Conservation (phyloP, 1,284 basidiomycete genomes). For the Takashimella koratensis region DNA sequence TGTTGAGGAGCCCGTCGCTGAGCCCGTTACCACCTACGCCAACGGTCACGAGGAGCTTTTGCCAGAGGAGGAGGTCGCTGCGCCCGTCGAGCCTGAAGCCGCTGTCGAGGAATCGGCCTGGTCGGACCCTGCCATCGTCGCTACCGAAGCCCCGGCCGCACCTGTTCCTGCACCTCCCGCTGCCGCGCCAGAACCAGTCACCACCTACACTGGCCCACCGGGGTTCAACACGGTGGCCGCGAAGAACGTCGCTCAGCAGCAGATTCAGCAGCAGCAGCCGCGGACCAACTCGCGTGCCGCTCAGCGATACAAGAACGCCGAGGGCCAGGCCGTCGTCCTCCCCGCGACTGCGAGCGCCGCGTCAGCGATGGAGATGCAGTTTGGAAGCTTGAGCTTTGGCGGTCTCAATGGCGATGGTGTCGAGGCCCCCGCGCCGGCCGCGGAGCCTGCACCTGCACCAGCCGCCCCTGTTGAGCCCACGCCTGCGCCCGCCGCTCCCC, state of each 20-base stretch:
- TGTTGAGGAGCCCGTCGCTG: conserved; percentile 8
- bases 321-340: conserved; percentile 49
- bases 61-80: conserved; percentile 74
- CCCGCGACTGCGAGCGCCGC: conserved; percentile 33
- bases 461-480: conserved; percentile 10
- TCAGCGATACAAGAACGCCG: conserved; percentile 45
- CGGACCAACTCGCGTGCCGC: conserved; percentile 47
- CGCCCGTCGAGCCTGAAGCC: background rate
- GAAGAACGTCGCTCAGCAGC: conserved; percentile 22
- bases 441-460: conserved; percentile 15
- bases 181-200: conserved; percentile 36
- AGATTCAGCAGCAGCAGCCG: conserved; percentile 21
- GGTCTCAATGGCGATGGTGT: conserved; percentile 45
- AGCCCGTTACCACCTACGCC: conserved; percentile 10
- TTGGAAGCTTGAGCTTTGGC: conserved; percentile 50
- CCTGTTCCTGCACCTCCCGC: conserved; percentile 1
- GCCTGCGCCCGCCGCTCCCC: conserved; percentile 14
- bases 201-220: conserved; percentile 48
- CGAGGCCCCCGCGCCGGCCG: conserved; percentile 25
- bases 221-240: conserved; percentile 47
- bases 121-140: conserved; percentile 43
- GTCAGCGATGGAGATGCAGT: conserved; percentile 47
- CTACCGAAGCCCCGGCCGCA: conserved; percentile 19
- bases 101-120: conserved; percentile 20
- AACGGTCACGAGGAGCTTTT: conserved; percentile 41